These are phyloP conservation scores for Apophysomyces ossiformis DNA, from an alignment of 371 early-diverging fungal species.

Conservation along the genomic window DNA sequence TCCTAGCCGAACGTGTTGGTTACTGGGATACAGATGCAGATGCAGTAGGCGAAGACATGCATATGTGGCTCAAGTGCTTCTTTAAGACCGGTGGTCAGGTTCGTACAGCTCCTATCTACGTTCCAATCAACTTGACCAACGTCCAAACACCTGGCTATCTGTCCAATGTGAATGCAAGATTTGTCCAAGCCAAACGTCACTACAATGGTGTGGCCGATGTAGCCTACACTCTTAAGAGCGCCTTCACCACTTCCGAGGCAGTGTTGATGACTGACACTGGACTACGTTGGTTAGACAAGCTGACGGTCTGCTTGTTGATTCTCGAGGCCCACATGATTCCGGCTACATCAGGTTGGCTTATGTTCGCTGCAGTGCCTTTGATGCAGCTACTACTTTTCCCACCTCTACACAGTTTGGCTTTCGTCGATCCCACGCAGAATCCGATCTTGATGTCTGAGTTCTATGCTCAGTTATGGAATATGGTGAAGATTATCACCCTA, in stretches of 20 bases:
- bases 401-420: slow-evolving; percentile 34
- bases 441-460: slow-evolving; percentile 50
- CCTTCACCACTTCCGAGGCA: slow-evolving; percentile 17
- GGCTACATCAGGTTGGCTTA: slow-evolving; percentile 59
- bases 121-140: slow-evolving; percentile 77
- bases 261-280: slow-evolving; percentile 32
- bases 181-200: slow-evolving; percentile 76
- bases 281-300: slow-evolving; percentile 39
- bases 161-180: slow-evolving; percentile 63
- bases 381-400: slow-evolving; percentile 57
- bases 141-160: slow-evolving; percentile 70
- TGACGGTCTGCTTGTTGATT: slow-evolving; percentile 47
- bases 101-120: slow-evolving; percentile 71
- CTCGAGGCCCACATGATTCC: slow-evolving; percentile 62
- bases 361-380: slow-evolving; percentile 62
- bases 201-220: slow-evolving; percentile 64
- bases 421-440: slow-evolving; percentile 41
- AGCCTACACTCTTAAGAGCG: slow-evolving; percentile 51
- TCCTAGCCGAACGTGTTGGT: slow-evolving; percentile 69
- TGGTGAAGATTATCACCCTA: slow-evolving; percentile 50
- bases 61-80: slow-evolving; percentile 85
- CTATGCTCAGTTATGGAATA: slow-evolving; percentile 46
- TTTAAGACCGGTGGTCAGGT: slow-evolving; percentile 72
- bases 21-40: slow-evolving; percentile 84
- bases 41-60: slow-evolving; percentile 86